These are phyloP conservation scores for Elaeis guineensis DNA, from an alignment of 176 grass and related monocot species.

Conservation along the genomic window DNA sequence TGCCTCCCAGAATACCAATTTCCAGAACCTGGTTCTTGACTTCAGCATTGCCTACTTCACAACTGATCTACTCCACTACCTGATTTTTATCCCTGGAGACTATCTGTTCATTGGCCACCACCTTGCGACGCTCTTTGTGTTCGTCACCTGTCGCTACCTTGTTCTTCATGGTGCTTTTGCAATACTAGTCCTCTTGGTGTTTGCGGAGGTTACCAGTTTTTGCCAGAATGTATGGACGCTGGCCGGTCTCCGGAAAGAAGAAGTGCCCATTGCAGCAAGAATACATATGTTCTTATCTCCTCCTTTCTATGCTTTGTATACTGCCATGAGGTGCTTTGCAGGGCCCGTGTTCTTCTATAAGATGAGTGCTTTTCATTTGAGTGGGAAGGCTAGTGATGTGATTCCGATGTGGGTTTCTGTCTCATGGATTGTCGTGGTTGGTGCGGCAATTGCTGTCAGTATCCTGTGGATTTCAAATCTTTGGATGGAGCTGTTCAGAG, in stretches of 20 bases:
- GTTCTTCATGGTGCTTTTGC: slow-evolving; percentile 69
- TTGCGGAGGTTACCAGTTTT: slow-evolving; percentile 79
- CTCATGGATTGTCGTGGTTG: slow-evolving; percentile 80
- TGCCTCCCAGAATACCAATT: slow-evolving; percentile 44
- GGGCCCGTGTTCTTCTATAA: slow-evolving; percentile 71
- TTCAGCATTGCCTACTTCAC: slow-evolving; percentile 93
- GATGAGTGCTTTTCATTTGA: slow-evolving; percentile 70
- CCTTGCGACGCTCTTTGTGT: slow-evolving; percentile 89
- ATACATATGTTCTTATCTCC: slow-evolving; percentile 53
- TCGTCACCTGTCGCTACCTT: slow-evolving; percentile 81
- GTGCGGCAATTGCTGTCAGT: slow-evolving; percentile 63
- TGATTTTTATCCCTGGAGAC: slow-evolving; percentile 66
- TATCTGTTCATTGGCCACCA: slow-evolving; percentile 91
- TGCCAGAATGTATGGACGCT: slow-evolving; percentile 90
- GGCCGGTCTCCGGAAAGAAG: slow-evolving; percentile 57
- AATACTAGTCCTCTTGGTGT: slow-evolving; percentile 68
- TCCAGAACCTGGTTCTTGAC: slow-evolving; percentile 68
- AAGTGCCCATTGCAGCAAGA: slow-evolving; percentile 37
- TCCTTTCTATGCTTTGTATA: slow-evolving; percentile 83
- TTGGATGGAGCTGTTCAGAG: slow-evolving; percentile 66
- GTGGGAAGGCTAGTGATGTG: slow-evolving; percentile 44
- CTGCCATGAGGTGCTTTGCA: slow-evolving; percentile 54
- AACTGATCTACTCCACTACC: slow-evolving; percentile 87
- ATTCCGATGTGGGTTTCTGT: slow-evolving; percentile 82
- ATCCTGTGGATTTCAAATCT: slow-evolving; percentile 92